Base-by-base conservation (phyloP, 768 basidiomycete genomes). In the Suillus placidus region DNA sequence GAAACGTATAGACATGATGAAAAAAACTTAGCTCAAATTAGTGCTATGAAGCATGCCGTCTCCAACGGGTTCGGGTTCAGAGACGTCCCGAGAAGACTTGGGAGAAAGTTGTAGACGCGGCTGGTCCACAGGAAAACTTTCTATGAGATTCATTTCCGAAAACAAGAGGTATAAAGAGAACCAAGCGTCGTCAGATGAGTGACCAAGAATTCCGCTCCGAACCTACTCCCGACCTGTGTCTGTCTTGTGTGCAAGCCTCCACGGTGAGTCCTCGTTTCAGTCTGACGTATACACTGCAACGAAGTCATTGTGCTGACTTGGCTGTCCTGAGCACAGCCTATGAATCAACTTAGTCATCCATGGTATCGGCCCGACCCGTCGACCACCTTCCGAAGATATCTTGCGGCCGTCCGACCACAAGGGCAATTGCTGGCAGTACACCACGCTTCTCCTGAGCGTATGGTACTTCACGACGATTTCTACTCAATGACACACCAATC, bases 401-500 rank as follows among this genome's bases (percentile, higher is more conserved):
- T 77, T 58, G 72, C 74, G 49, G 64, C 56, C 49, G 64, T 63
- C 62, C 64, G 67, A 63, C 67, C 68, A 65, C 68, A 63, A 63
- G 69, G 67, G 67, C 70, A 70, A 66, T 70, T 66, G 68, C 63
- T 70, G 61, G 73, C 69, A 68, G 61, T 40, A 12, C 69, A 64
- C 40, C 58, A 60, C 58, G 58, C 58, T 30, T 70, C 67, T 65
- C 71, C 70, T 14, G 73, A 74, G 18, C 69, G 70, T 52, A 67
- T 60, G 32, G 71, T 69, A 12, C 70, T 71, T 75, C 78, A 81
- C 67, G 84, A 88, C 76, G 83, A 85, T 61, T 71, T 78, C 66
- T 74, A 80, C 60, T 66, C 80, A 56, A 83, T 85, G 78, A 76
- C 84, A 63, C 81, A 85, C 74, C 86, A 85, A 67, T 80, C 84